Conservation (phyloP, 106 monocot genomes). For the Dendrobium officinale region DNA sequence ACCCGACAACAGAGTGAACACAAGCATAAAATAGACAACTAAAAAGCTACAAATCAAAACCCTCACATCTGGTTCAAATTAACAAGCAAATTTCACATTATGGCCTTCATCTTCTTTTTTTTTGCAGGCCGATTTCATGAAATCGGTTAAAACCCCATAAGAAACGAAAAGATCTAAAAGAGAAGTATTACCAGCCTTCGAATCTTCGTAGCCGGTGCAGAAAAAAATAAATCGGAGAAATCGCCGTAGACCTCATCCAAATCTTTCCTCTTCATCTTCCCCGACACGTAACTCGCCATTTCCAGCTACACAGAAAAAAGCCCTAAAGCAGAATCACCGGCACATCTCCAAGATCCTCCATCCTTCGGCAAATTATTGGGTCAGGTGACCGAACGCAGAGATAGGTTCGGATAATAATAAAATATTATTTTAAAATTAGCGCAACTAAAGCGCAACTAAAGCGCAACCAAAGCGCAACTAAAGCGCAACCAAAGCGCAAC, state of each 20-base stretch:
- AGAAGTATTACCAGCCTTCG: constrained; percentile 45
- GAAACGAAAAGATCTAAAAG: background rate
- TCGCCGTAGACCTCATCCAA: constrained; percentile 47
- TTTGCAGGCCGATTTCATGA: background rate
- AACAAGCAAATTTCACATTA: background rate
- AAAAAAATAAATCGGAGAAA: constrained; percentile 60
- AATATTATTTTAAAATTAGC: too few relatives aligned
- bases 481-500: too few relatives aligned
- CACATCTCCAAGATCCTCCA: background rate
- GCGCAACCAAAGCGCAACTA: too few relatives aligned
- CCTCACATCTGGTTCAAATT: background rate
- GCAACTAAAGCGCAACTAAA: too few relatives aligned
- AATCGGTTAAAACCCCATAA: background rate
- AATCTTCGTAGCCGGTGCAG: constrained; percentile 44
- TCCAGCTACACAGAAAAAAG: background rate
- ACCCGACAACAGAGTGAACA: background rate
- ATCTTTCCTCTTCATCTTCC: constrained; percentile 64
- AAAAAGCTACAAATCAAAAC: background rate
- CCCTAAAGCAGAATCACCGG: background rate
- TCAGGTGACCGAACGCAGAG: too few relatives aligned
- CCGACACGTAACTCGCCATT: constrained; percentile 17
- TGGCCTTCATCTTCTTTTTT: background rate
- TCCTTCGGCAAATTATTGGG: too few relatives aligned
- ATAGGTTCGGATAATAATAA: too few relatives aligned
- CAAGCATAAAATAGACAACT: background rate